Percentiles rank a stretch among this genome's conserved stretches.
Evolutionary conservation across 208 protist species (phyloP).

Genomic region (Acanthamoeba healyi): DNA sequence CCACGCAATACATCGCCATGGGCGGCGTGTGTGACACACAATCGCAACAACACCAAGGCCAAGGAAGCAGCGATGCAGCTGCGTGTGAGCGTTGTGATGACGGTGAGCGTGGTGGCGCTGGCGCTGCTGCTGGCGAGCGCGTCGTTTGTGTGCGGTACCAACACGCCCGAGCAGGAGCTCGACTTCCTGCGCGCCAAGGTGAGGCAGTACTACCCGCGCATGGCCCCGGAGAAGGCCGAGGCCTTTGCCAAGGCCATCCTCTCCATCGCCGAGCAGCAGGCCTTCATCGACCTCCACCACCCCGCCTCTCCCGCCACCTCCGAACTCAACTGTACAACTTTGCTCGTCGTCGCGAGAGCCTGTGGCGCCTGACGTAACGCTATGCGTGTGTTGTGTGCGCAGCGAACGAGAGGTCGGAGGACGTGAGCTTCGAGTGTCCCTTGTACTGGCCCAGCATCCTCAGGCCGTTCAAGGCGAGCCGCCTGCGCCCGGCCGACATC

Average conservation of each 20-base stretch:
- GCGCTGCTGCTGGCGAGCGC: background rate
- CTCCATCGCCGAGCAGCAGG: slow-evolving; percentile 4
- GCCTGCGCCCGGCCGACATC: slow-evolving; percentile 25
- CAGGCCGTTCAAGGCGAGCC: background rate
- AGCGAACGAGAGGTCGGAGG: no score
- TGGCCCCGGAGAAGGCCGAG: background rate
- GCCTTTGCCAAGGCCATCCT: background rate
- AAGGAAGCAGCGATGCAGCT: no score
- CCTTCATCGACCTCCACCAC: background rate
- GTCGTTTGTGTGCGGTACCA: background rate
- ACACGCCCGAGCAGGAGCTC: slow-evolving; percentile 12
- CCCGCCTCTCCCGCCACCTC: background rate
- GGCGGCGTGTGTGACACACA: no score
- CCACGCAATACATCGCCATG: no score
- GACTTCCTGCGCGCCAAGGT: background rate
- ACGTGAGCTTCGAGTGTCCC: background rate
- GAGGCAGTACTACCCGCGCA: background rate
- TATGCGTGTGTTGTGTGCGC: no score
- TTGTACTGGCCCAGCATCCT: background rate
- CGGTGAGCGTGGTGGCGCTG: no score
- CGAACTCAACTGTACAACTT: background rate
- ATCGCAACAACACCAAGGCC: no score
- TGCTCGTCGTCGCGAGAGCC: no score
- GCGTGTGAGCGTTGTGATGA: no score
- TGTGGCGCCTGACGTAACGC: no score